Conservation (phyloP, 441 rosid species). For the Gossypium schwendimanii region DNA sequence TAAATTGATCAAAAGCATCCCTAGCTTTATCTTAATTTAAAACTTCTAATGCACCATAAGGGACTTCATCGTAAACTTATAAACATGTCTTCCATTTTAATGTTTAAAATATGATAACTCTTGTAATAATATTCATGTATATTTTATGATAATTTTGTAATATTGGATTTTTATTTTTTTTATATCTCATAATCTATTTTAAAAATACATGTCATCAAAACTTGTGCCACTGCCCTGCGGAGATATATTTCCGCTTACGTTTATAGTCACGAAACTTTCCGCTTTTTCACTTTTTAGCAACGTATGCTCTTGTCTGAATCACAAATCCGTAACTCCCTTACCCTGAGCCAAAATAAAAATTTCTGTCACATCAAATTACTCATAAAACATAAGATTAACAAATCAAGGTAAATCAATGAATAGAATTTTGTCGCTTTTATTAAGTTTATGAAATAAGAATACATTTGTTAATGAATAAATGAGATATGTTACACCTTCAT, state of each 20-base stretch:
- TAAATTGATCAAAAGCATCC: too few species aligned
- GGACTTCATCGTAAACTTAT: too few species aligned
- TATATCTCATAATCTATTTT: too few species aligned
- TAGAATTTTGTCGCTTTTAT: neutral
- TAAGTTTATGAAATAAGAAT: neutral
- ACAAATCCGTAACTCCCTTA: neutral
- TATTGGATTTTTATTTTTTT: too few species aligned
- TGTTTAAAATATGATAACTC: too few species aligned
- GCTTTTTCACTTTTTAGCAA: neutral
- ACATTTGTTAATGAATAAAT: neutral
- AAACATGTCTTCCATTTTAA: too few species aligned
- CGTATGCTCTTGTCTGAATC: neutral
- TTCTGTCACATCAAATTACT: too few species aligned
- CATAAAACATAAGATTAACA: neutral
- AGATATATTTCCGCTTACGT: neutral
- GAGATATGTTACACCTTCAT: neutral
- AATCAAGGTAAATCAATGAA: neutral
- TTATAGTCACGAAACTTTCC: neutral
- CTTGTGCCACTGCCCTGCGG: neutral
- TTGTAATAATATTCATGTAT: too few species aligned
- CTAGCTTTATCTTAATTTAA: too few species aligned
- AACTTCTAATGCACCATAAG: too few species aligned
- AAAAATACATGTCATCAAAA: too few species aligned
- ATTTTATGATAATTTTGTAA: too few species aligned
- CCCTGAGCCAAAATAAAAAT: neutral